Evolutionary conservation across 257 asterid species (phyloP).

Genomic region (Solanum virginianum): DNA sequence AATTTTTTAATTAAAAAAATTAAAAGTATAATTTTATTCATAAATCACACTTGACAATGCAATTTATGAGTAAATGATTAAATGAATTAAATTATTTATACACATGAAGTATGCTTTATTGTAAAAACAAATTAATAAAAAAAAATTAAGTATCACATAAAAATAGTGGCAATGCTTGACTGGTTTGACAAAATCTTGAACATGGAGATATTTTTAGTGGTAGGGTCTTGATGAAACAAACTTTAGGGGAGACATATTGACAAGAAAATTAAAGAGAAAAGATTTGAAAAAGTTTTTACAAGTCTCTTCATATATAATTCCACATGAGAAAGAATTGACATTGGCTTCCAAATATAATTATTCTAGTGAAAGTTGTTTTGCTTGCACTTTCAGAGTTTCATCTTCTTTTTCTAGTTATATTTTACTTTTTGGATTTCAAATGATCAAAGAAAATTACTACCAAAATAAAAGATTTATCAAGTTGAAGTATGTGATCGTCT

Average conservation of each 20-base stretch:
- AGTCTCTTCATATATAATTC: not conserved
- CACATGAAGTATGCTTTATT: not conserved
- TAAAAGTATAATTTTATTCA: too few species aligned
- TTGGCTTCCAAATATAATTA: not conserved
- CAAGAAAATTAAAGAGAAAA: not conserved
- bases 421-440: not conserved
- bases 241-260: not conserved
- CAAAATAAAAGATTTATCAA: not conserved
- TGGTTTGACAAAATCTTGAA: not conserved
- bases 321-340: not conserved
- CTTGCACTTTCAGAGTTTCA: not conserved
- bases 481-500: not conserved
- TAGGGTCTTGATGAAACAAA: not conserved
- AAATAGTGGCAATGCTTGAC: not conserved
- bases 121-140: not conserved
- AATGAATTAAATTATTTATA: not conserved
- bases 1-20: too few species aligned
- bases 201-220: not conserved
- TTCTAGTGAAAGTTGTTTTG: not conserved
- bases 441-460: not conserved
- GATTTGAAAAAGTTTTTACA: not conserved
- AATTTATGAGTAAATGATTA: not conserved
- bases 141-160: not conserved
- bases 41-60: too few species aligned
- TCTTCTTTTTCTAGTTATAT: not conserved